Evolutionary conservation across 805 yeast species (phyloP), one percentile per base, ranked within the genome.

Genomic region (Yamadazyma olivae): DNA sequence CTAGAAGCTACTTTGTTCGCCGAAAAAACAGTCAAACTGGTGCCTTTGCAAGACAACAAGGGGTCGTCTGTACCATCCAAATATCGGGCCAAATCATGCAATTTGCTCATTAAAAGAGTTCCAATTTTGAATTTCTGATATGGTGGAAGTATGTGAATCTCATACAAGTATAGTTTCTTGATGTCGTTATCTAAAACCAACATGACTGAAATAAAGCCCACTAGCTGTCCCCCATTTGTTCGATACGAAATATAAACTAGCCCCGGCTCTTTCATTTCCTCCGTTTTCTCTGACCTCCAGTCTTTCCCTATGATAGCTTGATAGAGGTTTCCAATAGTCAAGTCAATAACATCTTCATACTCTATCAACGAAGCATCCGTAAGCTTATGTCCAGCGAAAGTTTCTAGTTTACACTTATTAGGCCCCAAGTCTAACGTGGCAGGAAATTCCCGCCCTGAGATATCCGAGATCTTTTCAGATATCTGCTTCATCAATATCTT

Each of bases 131-230:
- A 24, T 1, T 57, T 55, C 32, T 75, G 74, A 38, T 43, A 61
- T 8, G 32, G 12, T 1, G 61, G 59, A 2, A 38, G 20, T 0
- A 79, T 53, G 36, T 79, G 85, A 24, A 79, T 71, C 48, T 79
- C 85, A 44, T 75, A 79, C 7, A 79, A 56, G 44, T 78, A 79
- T 6, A 79, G 38, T 12, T 69, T 70, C 32, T 61, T 52, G 4
- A 46, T 43, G 7, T 53, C 67, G 19, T 59, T 57, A 33, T 74
- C 77, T 6, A 43, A 22, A 0, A 74, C 68, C n/a, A 71, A 35
- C 43, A 66, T 64, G 35, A 75, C 50, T 1, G 81, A 74, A 9
- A 75, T 28, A 41, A 77, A 77, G 1, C 70, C 78, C 1, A 56
- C 50, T 1, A 68, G 25, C 5, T 20, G 33, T 15, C 23, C 27